Conservation (phyloP, 2,329 filamentous ascomycete genomes). For the Nigrograna mackinnonii region DNA sequence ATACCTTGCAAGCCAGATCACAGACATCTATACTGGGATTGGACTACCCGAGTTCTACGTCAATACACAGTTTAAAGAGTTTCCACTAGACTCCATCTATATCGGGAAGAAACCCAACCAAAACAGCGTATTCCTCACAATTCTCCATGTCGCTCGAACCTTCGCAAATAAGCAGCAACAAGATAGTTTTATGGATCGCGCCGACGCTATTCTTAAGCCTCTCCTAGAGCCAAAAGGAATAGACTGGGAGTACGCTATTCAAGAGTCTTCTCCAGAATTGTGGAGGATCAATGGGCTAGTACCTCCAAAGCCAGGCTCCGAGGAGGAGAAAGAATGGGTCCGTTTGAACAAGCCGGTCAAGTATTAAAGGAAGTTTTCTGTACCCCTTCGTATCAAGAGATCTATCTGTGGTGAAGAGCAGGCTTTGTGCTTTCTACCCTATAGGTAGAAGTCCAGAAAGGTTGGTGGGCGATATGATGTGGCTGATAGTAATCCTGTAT, state of each 20-base stretch:
- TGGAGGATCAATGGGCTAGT: slow-evolving; percentile 50
- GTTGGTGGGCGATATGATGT: too few relatives aligned
- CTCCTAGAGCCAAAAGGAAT: slow-evolving; percentile 46
- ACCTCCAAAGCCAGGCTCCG: slow-evolving; percentile 37
- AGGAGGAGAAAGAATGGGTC: slow-evolving; percentile 34
- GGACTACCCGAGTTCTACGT: slow-evolving; percentile 48
- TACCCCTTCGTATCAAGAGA: too few relatives aligned
- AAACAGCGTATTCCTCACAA: slow-evolving; percentile 30
- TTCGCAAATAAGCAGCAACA: slow-evolving; percentile 19
- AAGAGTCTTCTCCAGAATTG: slow-evolving; percentile 46
- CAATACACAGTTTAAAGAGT: slow-evolving; percentile 40
- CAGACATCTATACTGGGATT: slow-evolving; percentile 41
- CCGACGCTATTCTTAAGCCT: background rate
- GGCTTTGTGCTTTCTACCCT: too few relatives aligned
- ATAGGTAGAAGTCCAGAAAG: too few relatives aligned
- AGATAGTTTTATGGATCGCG: background rate
- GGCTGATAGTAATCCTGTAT: too few relatives aligned
- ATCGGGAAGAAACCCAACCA: slow-evolving; percentile 22
- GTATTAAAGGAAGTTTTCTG: too few relatives aligned
- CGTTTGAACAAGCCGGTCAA: background rate
- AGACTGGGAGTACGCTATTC: slow-evolving; percentile 48
- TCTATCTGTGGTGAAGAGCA: too few relatives aligned
- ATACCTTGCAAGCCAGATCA: slow-evolving; percentile 39
- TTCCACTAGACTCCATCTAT: slow-evolving; percentile 6
- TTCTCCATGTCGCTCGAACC: slow-evolving; percentile 32